These are phyloP conservation scores for Candida sanyiensis DNA, from an alignment of 805 yeast genomes.

Conservation along the genomic window DNA sequence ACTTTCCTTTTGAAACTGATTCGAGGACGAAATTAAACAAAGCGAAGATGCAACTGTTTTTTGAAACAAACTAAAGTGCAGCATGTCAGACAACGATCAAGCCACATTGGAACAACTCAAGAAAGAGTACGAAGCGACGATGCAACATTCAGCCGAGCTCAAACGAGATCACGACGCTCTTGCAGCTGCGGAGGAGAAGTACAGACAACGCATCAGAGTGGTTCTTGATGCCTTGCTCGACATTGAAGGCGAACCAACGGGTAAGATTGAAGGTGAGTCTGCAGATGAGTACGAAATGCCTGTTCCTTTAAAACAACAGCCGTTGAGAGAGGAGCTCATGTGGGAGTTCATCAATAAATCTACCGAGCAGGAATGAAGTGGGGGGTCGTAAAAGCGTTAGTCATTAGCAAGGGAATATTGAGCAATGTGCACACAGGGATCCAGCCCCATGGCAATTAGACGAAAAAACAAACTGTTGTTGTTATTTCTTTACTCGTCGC, in stretches of 20 bases:
- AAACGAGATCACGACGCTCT: not conserved
- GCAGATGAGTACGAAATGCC: not conserved
- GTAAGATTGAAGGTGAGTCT: not conserved
- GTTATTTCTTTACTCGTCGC: not conserved
- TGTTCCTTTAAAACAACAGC: not conserved
- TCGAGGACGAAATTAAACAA: no score
- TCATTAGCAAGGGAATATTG: not conserved
- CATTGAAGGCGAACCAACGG: not conserved
- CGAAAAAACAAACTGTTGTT: not conserved
- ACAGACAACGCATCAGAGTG: not conserved
- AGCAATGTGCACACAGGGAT: not conserved
- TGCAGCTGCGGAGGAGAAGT: not conserved
- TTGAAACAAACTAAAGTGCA: not conserved
- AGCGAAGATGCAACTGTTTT: not conserved
- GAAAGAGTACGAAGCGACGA: not conserved
- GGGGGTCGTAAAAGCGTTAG: not conserved
- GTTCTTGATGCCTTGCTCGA: slow-evolving; percentile 1
- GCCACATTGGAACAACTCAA: not conserved
- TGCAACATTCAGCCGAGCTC: not conserved
- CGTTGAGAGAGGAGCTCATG: not conserved
- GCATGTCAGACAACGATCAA: not conserved
- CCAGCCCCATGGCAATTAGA: no score
- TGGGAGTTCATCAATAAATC: slow-evolving; percentile 2
- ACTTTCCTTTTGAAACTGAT: no score
- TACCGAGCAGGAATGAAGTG: not conserved